These are phyloP conservation scores for Drechslerella coelobrocha DNA, from an alignment of 2,329 filamentous ascomycete genomes.

Conservation along the genomic window DNA sequence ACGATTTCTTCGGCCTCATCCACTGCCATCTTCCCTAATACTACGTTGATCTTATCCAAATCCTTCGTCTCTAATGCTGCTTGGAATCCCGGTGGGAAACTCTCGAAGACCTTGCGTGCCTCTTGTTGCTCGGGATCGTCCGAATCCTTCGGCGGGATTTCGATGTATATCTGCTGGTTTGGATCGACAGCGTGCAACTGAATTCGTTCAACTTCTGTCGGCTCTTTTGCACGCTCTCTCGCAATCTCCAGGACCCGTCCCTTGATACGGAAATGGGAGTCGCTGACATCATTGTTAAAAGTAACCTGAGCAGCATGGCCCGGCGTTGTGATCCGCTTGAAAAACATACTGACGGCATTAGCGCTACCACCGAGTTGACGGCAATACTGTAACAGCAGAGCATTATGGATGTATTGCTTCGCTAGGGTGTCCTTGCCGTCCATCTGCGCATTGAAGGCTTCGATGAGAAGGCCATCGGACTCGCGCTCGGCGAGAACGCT, in stretches of 20 bases:
- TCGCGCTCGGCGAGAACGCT: constrained; percentile 81
- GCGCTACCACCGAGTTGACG: constrained; percentile 79
- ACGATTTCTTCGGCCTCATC: constrained; percentile 87
- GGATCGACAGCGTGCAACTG: constrained; percentile 96
- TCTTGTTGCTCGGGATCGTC: constrained; percentile 69
- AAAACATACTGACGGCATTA: constrained; percentile 82
- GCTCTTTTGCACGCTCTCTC: constrained; percentile 65
- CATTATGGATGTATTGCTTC: constrained; percentile 90
- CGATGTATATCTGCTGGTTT: constrained; percentile 87
- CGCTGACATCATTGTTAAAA: constrained; percentile 90
- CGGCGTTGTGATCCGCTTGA: constrained; percentile 87
- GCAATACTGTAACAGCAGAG: constrained; percentile 91
- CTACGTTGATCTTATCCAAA: constrained; percentile 85
- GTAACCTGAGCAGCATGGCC: constrained; percentile 89
- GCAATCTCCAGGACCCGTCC: constrained; percentile 76
- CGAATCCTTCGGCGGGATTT: constrained; percentile 73
- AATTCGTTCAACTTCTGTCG: constrained; percentile 82
- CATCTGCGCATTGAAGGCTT: constrained; percentile 88
- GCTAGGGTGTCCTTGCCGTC: constrained; percentile 77
- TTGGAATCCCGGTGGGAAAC: constrained; percentile 80
- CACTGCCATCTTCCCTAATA: constrained; percentile 85
- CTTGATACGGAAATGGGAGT: constrained; percentile 83
- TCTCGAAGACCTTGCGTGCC: constrained; percentile 78
- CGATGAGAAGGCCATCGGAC: constrained; percentile 85
- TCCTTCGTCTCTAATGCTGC: constrained; percentile 85